These are phyloP conservation scores for Barnettozyma sp. DNA, from an alignment of 805 yeast species.

Conservation along the genomic window DNA sequence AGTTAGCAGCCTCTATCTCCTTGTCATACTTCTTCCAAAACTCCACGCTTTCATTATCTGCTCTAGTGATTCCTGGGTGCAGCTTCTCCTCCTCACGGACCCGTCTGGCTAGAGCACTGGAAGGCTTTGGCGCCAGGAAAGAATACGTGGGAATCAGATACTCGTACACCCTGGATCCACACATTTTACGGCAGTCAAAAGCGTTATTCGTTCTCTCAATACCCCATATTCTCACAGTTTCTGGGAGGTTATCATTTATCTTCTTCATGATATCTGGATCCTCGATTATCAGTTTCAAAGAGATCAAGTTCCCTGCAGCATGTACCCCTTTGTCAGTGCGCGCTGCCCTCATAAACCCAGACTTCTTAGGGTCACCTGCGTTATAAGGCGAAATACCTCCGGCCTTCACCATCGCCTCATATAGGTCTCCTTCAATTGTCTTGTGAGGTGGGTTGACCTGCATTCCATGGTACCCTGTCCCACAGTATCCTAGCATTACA, in stretches of 20 bases:
- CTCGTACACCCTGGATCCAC: slow-evolving; percentile 94
- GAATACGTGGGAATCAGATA: slow-evolving; percentile 89
- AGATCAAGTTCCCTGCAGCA: slow-evolving; percentile 91
- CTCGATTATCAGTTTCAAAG: slow-evolving; percentile 77
- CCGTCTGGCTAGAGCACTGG: slow-evolving; percentile 54
- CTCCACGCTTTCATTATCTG: slow-evolving; percentile 59
- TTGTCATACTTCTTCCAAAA: slow-evolving; percentile 60
- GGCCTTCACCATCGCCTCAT: slow-evolving; percentile 73
- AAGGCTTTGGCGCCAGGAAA: slow-evolving; percentile 84
- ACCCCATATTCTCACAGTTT: slow-evolving; percentile 89
- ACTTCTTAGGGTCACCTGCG: slow-evolving; percentile 80
- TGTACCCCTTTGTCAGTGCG: slow-evolving; percentile 95
- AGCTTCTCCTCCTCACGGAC: slow-evolving; percentile 45
- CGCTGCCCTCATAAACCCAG: slow-evolving; percentile 82
- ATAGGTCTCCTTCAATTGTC: slow-evolving; percentile 87
- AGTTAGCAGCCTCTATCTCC: slow-evolving; percentile 28
- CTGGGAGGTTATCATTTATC: slow-evolving; percentile 74
- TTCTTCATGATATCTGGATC: slow-evolving; percentile 61
- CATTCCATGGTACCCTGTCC: slow-evolving; percentile 96
- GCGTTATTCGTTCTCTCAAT: slow-evolving; percentile 80
- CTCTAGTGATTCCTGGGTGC: slow-evolving; percentile 52
- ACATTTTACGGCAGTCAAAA: slow-evolving; percentile 91
- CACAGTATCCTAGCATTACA: slow-evolving; percentile 87
- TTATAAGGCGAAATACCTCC: slow-evolving; percentile 87
- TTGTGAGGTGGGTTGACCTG: slow-evolving; percentile 82